These are phyloP conservation scores for Acanthamoeba lenticulata DNA, from an alignment of 208 protist species.

Conservation along the genomic window DNA sequence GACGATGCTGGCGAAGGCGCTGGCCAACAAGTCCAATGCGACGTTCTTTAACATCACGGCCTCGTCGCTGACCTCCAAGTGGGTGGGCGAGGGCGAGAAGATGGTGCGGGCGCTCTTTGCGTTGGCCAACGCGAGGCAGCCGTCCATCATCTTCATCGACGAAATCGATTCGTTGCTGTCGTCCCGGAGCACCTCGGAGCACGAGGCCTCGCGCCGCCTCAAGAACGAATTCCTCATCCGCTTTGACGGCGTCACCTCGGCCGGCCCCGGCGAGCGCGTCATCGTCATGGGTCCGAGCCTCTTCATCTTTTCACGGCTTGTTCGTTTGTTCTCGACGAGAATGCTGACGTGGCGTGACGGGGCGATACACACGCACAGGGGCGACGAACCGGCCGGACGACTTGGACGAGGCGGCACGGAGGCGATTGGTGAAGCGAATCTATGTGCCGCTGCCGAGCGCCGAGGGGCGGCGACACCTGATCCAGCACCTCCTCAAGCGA, in stretches of 20 bases:
- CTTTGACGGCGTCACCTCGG: constrained; percentile 79
- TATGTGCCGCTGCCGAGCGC: constrained; percentile 94
- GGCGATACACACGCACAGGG: not conserved
- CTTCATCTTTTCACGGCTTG: too few species aligned
- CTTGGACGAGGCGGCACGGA: constrained; percentile 93
- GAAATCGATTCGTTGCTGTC: constrained; percentile 92
- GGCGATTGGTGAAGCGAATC: constrained; percentile 92
- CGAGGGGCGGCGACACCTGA: constrained; percentile 77
- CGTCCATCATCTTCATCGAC: constrained; percentile 93
- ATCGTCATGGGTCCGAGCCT: constrained; percentile 23
- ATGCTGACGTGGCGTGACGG: not conserved
- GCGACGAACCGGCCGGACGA: constrained; percentile 89
- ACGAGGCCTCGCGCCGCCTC: constrained; percentile 91
- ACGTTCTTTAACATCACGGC: constrained; percentile 91
- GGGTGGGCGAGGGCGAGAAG: constrained; percentile 89
- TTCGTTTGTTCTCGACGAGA: not conserved
- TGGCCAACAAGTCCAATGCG: constrained; percentile 84
- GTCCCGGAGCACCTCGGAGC: constrained; percentile 90
- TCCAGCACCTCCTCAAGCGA: constrained; percentile 79
- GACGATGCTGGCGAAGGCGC: constrained; percentile 80
- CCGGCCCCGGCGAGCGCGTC: constrained; percentile 71
- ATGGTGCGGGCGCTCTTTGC: constrained; percentile 90
- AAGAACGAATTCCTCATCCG: constrained; percentile 96
- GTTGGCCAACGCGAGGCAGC: constrained; percentile 83
- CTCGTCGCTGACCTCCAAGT: constrained; percentile 91